Evolutionary conservation across 169 alveolate genomes (phyloP).

Genomic region (Eimeria praecox): DNA sequence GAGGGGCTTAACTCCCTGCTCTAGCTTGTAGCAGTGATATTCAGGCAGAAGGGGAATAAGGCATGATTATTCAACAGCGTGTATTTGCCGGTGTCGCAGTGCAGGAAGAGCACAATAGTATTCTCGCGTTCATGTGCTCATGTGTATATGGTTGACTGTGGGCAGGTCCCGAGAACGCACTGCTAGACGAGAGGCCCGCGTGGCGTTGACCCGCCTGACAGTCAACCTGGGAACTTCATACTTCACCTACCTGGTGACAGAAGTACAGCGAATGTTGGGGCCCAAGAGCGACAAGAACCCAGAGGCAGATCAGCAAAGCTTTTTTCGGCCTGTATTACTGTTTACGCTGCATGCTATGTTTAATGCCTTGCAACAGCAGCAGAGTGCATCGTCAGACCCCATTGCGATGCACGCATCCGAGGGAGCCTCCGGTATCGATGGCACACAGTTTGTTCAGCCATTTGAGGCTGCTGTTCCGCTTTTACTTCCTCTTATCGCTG

Average conservation of each 20-base stretch:
- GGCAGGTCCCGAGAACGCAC: slow-evolving; percentile 75
- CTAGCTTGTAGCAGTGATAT: background rate
- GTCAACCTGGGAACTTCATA: slow-evolving; percentile 61
- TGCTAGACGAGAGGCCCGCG: slow-evolving; percentile 80
- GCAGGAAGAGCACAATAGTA: background rate
- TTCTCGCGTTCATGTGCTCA: background rate
- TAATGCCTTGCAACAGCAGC: slow-evolving; percentile 35
- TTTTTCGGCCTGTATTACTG: slow-evolving; percentile 69
- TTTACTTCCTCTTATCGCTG: slow-evolving; percentile 74
- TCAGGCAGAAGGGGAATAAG: background rate
- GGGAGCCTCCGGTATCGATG: slow-evolving; percentile 1
- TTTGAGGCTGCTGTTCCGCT: slow-evolving; percentile 70
- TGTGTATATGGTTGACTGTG: background rate
- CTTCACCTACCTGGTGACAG: slow-evolving; percentile 77
- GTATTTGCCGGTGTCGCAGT: background rate
- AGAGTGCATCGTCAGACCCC: background rate
- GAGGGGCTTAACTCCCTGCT: background rate
- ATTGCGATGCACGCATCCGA: background rate
- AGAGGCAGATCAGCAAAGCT: slow-evolving; percentile 61
- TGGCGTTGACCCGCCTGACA: slow-evolving; percentile 62
- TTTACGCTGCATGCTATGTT: slow-evolving; percentile 79
- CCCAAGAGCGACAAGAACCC: slow-evolving; percentile 62
- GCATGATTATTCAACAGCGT: background rate
- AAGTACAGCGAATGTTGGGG: slow-evolving; percentile 17
- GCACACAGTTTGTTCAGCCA: slow-evolving; percentile 9